Base-by-base conservation (phyloP, 2,329 filamentous ascomycete species). In the Colletotrichum acutatum region DNA sequence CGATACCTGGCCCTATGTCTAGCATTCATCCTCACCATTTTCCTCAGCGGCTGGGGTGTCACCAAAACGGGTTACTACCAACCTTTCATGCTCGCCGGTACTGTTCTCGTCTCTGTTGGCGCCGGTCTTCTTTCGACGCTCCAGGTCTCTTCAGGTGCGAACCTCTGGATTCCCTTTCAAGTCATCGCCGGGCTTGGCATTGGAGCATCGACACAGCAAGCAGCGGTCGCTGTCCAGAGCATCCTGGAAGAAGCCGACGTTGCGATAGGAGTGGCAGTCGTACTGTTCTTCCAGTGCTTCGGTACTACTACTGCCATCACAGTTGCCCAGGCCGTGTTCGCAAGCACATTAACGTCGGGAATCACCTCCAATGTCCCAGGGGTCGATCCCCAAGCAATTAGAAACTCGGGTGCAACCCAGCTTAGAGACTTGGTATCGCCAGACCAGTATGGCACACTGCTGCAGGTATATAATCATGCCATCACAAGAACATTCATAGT, bases 1-100 rank as follows among this genome's bases (percentile, higher is more conserved):
- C 78, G 30, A 72, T 82, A 52, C 78, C 66, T 83, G 3, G 77
- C 77, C 0, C 75, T 81, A 12, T 78, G 78, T 4, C n/a, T 81
- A 1, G 74, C 76, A 7, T 77, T 78, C 4, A 75, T 81, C 22
- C 34, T 77, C 3, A 71, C 78, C 1, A 81, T 81, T 46, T 70
- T 76, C 14, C 16, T 78, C 9, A 69, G 69, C 37, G 69, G 69
- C 2, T 72, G 69, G 69, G 66, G 34, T 0, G 76, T 81, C 24
- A 79, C 78, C 4, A 67, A 79, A 5, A 60, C 79, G 2, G 83
- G 83, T 4, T 83, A 84, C 42, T 83, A 83, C 32, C 78, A 76
- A 14, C 82, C 76, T 0, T 80, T 78, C 49, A 82, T 83, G 78
- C 77, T 82, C 4, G 56, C 75, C 1, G 78, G 78, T 1, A 76